phyloP scores from a whole-genome alignment of 78 protist genomes.

The Dictyostelium brefeldianum region DNA sequence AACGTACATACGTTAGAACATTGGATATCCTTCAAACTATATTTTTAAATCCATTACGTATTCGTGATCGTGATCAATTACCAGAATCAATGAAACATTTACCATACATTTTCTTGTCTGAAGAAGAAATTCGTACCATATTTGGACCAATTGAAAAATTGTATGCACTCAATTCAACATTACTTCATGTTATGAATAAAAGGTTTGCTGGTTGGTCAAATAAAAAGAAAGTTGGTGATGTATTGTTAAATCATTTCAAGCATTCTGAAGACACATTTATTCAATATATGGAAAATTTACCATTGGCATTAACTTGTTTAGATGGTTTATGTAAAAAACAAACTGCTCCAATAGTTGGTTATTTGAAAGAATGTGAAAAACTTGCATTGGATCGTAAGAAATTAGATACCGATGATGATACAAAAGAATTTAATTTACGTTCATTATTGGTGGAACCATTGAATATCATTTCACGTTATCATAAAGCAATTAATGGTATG shows the following conservation, averaged over 20 bases:
- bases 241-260: slow-evolving; percentile 52
- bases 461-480: slow-evolving; percentile 33
- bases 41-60: slow-evolving; percentile 46
- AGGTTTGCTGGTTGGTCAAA: slow-evolving; percentile 28
- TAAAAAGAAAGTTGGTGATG: slow-evolving; percentile 51
- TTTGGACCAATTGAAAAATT: slow-evolving; percentile 47
- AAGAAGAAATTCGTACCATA: slow-evolving; percentile 51
- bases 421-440: slow-evolving; percentile 40
- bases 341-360: slow-evolving; percentile 22
- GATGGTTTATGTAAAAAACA: slow-evolving; percentile 42
- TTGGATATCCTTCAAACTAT: slow-evolving; percentile 14
- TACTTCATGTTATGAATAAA: slow-evolving; percentile 28
- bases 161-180: slow-evolving; percentile 13
- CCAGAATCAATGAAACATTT: slow-evolving; percentile 53
- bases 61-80: slow-evolving; percentile 62
- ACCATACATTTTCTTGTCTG: slow-evolving; percentile 67
- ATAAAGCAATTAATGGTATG: slow-evolving; percentile 54
- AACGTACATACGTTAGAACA: slow-evolving; percentile 49
- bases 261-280: slow-evolving; percentile 28
- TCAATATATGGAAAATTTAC: slow-evolving; percentile 43
- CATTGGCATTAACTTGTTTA: slow-evolving; percentile 15
- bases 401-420: slow-evolving; percentile 52
- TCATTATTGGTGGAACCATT: slow-evolving; percentile 44
- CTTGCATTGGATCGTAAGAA: slow-evolving; percentile 36
- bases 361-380: slow-evolving; percentile 55